Evolutionary conservation across 2,329 filamentous ascomycete species (phyloP), one percentile per base, ranked within the genome.

Genomic region (Celoporthe dispersa): DNA sequence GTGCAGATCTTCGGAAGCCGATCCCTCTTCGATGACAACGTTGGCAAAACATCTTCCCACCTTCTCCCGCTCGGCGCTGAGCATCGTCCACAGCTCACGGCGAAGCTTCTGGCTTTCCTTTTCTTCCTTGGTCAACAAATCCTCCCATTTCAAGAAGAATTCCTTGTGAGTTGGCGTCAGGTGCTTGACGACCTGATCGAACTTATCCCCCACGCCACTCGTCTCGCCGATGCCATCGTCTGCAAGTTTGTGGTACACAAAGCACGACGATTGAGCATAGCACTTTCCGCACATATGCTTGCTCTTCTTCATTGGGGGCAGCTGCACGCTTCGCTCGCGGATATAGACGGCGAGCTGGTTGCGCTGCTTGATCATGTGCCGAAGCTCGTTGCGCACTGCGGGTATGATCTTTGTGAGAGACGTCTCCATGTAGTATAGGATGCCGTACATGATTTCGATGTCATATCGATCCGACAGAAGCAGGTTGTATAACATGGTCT

Each of bases 141-240:
- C 87, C 79, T 99, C 96, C 96, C 96, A 99, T 78, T 96, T 97
- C 73, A 92, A 86, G 80, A 99, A 98, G 79, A 98, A 99, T 0
- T 90, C 87, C 74, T 89, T 89, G 76, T 98, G 92, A 0, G 81
- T 83, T 1, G 91, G 86, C 7, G 88, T 92, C n/a, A 97, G 84
- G 77, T 97, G 92, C 70, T 87, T 86, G 65, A 97, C 91, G 7
- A 94, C 83, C 72, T 96, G 92, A 66, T 93, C 89, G 76, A 98
- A 99, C 74, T 92, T 92, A 39, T 91, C 88, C 61, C 91, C 89
- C 79, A 97, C 88, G 25, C 92, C 94, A 73, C 95, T 95, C 0
- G 90, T 90, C 73, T 96, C 92, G 6, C 91, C 92, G 69, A 92
- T 87, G 3, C 96, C 96, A 75, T 92, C 87, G 76, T 99, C 96